These are phyloP conservation scores for Metschnikowia matae DNA, from an alignment of 805 yeast species.

Conservation along the genomic window DNA sequence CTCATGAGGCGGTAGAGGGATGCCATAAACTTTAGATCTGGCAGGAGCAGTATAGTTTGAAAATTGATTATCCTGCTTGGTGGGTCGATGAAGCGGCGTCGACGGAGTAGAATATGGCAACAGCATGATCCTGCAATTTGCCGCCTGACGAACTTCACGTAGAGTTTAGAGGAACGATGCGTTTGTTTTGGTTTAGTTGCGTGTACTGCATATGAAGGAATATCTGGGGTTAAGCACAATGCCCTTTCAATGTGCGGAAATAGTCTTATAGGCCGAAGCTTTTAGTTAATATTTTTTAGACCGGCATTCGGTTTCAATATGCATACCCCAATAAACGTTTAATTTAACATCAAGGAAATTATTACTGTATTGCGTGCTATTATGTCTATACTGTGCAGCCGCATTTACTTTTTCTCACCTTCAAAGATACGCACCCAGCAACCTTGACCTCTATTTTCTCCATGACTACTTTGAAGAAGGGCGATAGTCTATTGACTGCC, in stretches of 20 bases:
- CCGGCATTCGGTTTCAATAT: background rate
- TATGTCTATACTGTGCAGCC: background rate
- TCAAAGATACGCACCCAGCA: background rate
- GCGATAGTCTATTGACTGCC: slow-evolving; percentile 49
- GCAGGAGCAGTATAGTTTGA: slow-evolving; percentile 12
- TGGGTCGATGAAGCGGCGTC: slow-evolving; percentile 16
- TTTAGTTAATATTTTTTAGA: background rate
- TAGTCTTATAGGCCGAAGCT: background rate
- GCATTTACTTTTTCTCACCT: background rate
- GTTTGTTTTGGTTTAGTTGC: slow-evolving; percentile 4
- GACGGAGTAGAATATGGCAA: slow-evolving; percentile 19
- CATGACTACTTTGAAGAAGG: slow-evolving; percentile 10
- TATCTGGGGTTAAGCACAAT: slow-evolving; percentile 4
- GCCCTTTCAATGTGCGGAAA: background rate
- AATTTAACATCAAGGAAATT: background rate
- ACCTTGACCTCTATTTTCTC: background rate
- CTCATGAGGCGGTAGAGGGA: slow-evolving; percentile 23
- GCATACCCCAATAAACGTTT: background rate
- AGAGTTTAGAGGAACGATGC: background rate
- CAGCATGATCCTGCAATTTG: slow-evolving; percentile 8
- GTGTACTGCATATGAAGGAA: slow-evolving; percentile 2
- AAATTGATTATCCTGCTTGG: slow-evolving; percentile 3
- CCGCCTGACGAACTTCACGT: background rate
- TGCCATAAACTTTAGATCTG: slow-evolving; percentile 10
- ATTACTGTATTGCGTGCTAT: background rate